Evolutionary conservation across 2,329 filamentous ascomycete genomes (phyloP).

Genomic region (Aspergillus ibericus): DNA sequence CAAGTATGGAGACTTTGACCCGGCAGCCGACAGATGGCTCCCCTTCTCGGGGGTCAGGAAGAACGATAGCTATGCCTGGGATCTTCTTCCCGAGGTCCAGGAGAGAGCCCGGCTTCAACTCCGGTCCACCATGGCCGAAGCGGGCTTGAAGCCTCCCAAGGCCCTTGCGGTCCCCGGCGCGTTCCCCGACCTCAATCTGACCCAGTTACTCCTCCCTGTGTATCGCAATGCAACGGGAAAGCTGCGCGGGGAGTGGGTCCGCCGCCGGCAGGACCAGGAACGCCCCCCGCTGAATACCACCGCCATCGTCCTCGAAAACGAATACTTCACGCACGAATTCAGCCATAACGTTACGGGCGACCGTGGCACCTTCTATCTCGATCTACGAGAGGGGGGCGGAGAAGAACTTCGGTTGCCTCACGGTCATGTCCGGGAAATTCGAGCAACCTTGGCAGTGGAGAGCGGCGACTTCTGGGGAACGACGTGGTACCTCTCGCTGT

Average conservation of each 20-base stretch:
- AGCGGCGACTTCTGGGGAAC: conserved; percentile 69
- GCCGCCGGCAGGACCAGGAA: conserved; percentile 53
- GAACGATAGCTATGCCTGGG: conserved; percentile 76
- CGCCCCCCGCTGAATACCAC: conserved; percentile 63
- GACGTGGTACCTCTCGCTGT: conserved; percentile 75
- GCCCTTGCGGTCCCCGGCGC: conserved; percentile 27
- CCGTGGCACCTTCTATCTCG: conserved; percentile 68
- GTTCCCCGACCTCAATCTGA: conserved; percentile 35
- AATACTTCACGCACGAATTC: conserved; percentile 69
- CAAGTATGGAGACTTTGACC: conserved; percentile 54
- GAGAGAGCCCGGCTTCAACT: conserved; percentile 62
- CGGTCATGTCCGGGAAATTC: conserved; percentile 66
- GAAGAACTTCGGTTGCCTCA: conserved; percentile 39
- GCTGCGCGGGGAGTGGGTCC: conserved; percentile 73
- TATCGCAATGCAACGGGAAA: conserved; percentile 79
- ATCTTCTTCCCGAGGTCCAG: conserved; percentile 66
- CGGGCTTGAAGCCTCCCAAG: conserved; percentile 32
- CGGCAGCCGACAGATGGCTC: conserved; percentile 51
- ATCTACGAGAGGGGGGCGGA: conserved; percentile 60
- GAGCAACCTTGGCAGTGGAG: conserved; percentile 69
- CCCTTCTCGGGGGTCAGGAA: conserved; percentile 76
- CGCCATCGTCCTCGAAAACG: conserved; percentile 62
- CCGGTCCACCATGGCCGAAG: conserved; percentile 31
- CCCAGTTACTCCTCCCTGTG: conserved; percentile 51
- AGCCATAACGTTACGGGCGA: conserved; percentile 76